Percentiles rank a stretch among this genome's conserved stretches.
phyloP scores from a whole-genome alignment of 768 basidiomycete genomes.

The Tubosaeta brunneosetosa region DNA sequence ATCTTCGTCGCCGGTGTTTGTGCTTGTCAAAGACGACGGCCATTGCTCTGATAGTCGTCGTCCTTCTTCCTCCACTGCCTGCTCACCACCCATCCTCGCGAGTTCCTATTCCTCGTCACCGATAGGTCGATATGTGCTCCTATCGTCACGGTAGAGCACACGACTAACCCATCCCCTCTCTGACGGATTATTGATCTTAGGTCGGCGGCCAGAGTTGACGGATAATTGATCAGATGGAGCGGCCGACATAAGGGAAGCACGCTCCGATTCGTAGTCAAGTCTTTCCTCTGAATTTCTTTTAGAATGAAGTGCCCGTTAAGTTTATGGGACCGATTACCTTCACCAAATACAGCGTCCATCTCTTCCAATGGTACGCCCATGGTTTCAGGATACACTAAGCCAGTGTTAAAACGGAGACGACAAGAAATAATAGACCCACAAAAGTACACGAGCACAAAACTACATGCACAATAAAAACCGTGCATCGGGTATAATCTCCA shows the following conservation, averaged over 20 bases:
- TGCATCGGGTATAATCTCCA: conserved; percentile 97
- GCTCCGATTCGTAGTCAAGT: conserved; percentile 62
- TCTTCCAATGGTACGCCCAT: conserved; percentile 86
- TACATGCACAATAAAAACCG: conserved; percentile 84
- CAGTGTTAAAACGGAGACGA: conserved; percentile 5
- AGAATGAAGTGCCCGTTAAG: conserved; percentile 11
- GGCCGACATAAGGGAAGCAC: conserved; percentile 49
- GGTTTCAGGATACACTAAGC: conserved; percentile 77
- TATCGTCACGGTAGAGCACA: conserved; percentile 41
- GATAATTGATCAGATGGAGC: conserved; percentile 36
- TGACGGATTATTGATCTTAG: conserved; percentile 16
- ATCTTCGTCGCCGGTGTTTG: conserved; percentile 7
- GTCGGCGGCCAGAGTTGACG: conserved; percentile 26
- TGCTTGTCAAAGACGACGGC: conserved; percentile 11
- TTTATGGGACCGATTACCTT: conserved; percentile 45
- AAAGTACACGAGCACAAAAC: conserved; percentile 83
- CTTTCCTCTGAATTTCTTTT: conserved; percentile 43
- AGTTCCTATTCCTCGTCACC: conserved; percentile 53
- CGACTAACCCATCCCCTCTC: conserved; percentile 47
- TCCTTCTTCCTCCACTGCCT: conserved; percentile 25
- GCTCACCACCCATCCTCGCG: conserved; percentile 44
- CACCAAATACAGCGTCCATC: conserved; percentile 87
- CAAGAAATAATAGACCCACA: conserved; percentile 40
- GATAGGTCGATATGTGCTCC: conserved; percentile 46
- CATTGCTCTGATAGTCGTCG: conserved; percentile 9